Evolutionary conservation across 371 early-diverging fungal species (phyloP).

Genomic region (Choanephora cucurbitarum): DNA sequence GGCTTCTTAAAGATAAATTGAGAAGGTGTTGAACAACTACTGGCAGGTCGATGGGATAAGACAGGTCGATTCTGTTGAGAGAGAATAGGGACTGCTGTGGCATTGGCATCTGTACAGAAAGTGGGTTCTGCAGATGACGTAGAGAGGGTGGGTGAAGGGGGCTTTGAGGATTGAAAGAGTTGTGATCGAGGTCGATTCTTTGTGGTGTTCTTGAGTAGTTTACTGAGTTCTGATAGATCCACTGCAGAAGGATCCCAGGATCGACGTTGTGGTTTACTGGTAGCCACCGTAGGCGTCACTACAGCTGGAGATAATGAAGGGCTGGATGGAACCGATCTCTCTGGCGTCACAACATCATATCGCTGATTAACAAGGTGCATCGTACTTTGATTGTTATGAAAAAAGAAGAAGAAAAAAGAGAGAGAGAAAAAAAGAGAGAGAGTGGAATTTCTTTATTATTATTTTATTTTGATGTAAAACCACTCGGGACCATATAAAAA

Average conservation of each 20-base stretch:
- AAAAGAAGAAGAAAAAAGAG: conserved; percentile 1
- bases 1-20: conserved; percentile 41
- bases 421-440: conserved; percentile 3
- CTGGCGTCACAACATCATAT: conserved; percentile 49
- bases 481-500: conserved; percentile 11
- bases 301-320: conserved; percentile 48
- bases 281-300: conserved; percentile 44
- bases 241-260: conserved; percentile 30
- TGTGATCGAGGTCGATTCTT: conserved; percentile 37
- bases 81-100: conserved; percentile 20
- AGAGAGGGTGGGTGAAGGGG: conserved; percentile 33
- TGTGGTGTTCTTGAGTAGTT: conserved; percentile 24
- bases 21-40: conserved; percentile 29
- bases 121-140: conserved; percentile 35
- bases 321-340: conserved; percentile 45
- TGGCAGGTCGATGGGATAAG: conserved; percentile 26
- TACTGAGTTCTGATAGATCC: conserved; percentile 41
- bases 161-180: conserved; percentile 36
- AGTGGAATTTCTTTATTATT: conserved; percentile 5
- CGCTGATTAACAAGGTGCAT: conserved; percentile 41
- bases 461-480: conserved; percentile 1
- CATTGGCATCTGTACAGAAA: conserved; percentile 25
- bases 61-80: conserved; percentile 26
- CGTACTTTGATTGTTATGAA: conserved; percentile 18
- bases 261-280: conserved; percentile 32